Conservation (phyloP, 257 asterid genomes). For the Nicotiana otophora region DNA sequence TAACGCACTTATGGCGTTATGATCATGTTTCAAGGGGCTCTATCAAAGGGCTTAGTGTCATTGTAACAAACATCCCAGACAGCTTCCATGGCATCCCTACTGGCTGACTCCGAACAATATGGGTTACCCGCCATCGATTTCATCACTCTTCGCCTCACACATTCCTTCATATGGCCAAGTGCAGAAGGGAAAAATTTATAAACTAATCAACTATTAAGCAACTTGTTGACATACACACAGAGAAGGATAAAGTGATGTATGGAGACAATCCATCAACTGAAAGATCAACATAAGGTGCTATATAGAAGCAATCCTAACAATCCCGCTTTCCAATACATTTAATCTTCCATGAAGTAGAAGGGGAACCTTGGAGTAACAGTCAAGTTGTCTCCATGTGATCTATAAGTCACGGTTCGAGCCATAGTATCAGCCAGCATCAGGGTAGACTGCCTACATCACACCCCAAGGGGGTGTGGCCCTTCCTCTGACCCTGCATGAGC, state of each 20-base stretch:
- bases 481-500: too few species aligned
- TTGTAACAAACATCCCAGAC: conserved; percentile 95
- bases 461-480: too few species aligned
- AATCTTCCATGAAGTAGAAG: not conserved
- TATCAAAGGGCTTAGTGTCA: conserved; percentile 82
- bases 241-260: not conserved
- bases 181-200: not conserved
- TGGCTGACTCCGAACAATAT: conserved; percentile 62
- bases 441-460: too few species aligned
- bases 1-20: not conserved
- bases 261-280: not conserved
- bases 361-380: too few species aligned
- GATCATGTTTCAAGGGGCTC: conserved; percentile 33
- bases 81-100: conserved; percentile 87
- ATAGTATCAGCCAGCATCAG: too few species aligned
- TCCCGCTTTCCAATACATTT: not conserved
- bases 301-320: not conserved
- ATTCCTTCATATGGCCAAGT: conserved; percentile 41
- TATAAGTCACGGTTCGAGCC: too few species aligned
- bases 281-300: not conserved
- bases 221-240: not conserved
- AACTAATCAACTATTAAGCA: not conserved
- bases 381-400: too few species aligned
- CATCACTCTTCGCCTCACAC: conserved; percentile 80
- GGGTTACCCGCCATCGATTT: conserved; percentile 59